These are phyloP conservation scores for Boletus sp. DNA, from an alignment of 768 basidiomycete species.

Conservation along the genomic window DNA sequence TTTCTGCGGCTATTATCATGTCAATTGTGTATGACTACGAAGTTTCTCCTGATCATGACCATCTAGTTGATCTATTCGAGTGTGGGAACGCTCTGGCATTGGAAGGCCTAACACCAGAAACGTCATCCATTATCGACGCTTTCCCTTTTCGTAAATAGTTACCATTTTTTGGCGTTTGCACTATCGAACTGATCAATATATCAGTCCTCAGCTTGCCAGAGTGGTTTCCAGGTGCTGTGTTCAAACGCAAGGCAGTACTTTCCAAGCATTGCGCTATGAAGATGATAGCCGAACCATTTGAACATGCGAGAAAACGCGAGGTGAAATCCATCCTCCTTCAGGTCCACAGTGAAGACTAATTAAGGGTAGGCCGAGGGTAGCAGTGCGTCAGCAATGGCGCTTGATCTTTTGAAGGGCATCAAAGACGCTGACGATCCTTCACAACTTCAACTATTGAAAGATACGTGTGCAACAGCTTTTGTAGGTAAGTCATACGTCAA, in stretches of 20 bases:
- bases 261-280: too few relatives aligned
- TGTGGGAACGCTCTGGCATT: conserved; percentile 25
- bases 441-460: conserved; percentile 11
- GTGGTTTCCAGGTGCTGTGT: too few relatives aligned
- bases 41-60: conserved; percentile 35
- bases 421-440: conserved; percentile 4
- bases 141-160: conserved; percentile 22
- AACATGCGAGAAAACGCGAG: too few relatives aligned
- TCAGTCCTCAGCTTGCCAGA: too few relatives aligned
- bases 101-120: conserved; percentile 13
- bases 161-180: too few relatives aligned
- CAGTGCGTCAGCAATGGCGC: conserved; percentile 7
- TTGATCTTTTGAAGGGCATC: conserved; percentile 4
- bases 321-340: too few relatives aligned
- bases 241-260: too few relatives aligned
- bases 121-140: conserved; percentile 10
- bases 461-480: conserved; percentile 12
- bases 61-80: conserved; percentile 38
- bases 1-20: conserved; percentile 37
- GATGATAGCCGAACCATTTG: too few relatives aligned
- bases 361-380: background rate
- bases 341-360: too few relatives aligned
- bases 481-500: conserved; percentile 13
- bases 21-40: conserved; percentile 42
- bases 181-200: too few relatives aligned